These are phyloP conservation scores for Xylariaceae sp. DNA, from an alignment of 2,329 filamentous ascomycete species.

Conservation along the genomic window DNA sequence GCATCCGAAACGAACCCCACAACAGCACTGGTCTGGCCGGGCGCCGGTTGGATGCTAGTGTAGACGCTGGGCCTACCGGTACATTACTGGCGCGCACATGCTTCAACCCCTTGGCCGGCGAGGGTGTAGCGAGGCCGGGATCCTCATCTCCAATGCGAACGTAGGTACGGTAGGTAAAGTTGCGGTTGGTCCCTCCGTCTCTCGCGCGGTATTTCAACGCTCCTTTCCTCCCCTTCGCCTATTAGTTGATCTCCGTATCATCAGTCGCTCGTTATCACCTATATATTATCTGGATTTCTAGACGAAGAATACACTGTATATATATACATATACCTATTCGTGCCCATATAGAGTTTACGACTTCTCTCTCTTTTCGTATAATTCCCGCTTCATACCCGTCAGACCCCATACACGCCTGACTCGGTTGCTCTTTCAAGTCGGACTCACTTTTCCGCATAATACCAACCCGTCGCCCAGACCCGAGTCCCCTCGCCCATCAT, in stretches of 20 bases:
- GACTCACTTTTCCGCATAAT: not conserved
- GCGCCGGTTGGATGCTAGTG: too few species aligned
- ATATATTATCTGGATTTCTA: not conserved
- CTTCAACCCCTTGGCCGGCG: not conserved
- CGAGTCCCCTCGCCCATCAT: conserved; percentile 18
- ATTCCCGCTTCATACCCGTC: too few species aligned
- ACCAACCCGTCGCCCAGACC: not conserved
- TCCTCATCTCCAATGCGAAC: conserved; percentile 3
- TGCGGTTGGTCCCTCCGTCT: too few species aligned
- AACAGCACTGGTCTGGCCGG: not conserved
- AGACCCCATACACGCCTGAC: not conserved
- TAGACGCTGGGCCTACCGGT: too few species aligned
- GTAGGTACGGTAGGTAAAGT: not conserved
- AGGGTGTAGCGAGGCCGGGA: conserved; percentile 6
- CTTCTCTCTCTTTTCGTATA: too few species aligned
- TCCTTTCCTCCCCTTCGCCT: not conserved
- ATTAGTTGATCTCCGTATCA: conserved; percentile 11
- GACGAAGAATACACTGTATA: conserved; percentile 5
- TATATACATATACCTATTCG: not conserved
- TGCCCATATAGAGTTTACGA: not conserved
- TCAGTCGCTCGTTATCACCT: conserved; percentile 5
- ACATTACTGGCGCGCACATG: not conserved
- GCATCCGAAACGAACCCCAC: too few species aligned
- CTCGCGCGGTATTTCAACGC: too few species aligned
- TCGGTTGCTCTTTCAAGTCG: not conserved